phyloP scores from a whole-genome alignment of 257 asterid genomes.

The Petunia secreta region DNA sequence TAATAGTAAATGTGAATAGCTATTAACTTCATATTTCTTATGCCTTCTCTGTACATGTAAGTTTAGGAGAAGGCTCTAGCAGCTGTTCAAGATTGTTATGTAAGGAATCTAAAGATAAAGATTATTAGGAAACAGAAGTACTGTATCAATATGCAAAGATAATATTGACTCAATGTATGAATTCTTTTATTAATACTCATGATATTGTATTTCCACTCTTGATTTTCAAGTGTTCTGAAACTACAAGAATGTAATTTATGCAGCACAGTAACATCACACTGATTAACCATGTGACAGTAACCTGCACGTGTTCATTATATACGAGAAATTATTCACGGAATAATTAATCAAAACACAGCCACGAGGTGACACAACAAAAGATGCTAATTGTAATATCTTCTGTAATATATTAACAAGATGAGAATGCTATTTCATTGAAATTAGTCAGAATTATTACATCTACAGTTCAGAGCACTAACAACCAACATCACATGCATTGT shows the following conservation, averaged over 20 bases:
- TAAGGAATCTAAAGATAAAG: constrained; percentile 2
- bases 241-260: neutral
- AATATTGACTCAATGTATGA: neutral
- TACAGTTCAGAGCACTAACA: neutral
- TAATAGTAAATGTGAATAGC: constrained; percentile 36
- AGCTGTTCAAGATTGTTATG: constrained; percentile 27
- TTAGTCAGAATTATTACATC: neutral
- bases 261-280: neutral
- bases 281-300: neutral
- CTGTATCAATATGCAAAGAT: neutral
- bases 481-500: neutral
- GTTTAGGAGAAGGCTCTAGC: constrained; percentile 38
- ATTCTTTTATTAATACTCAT: constrained; percentile 16
- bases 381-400: neutral
- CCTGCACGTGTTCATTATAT: neutral
- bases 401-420: neutral
- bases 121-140: neutral
- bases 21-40: constrained; percentile 40
- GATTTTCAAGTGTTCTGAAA: neutral
- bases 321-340: too few species aligned
- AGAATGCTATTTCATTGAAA: neutral
- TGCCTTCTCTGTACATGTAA: constrained; percentile 46
- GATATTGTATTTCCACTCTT: neutral
- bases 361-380: neutral
- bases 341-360: neutral